phyloP scores from a whole-genome alignment of 345 rosid genomes.

The Carallia brachiata region DNA sequence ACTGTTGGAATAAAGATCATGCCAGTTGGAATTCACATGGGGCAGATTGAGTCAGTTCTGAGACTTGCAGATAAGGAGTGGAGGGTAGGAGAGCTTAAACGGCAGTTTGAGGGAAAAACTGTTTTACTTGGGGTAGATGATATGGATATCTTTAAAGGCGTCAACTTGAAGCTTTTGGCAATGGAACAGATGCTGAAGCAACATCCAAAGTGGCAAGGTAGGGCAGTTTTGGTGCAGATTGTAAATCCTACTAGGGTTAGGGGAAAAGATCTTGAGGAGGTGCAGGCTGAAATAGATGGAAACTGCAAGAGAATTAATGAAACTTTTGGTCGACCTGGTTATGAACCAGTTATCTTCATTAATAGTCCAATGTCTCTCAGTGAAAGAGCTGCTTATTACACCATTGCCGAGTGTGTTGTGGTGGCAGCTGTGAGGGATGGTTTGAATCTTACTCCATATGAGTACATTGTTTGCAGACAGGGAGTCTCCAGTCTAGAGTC shows the following conservation, averaged over 20 bases:
- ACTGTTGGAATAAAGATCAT: slow-evolving; percentile 77
- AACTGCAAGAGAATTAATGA: slow-evolving; percentile 68
- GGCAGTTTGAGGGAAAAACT: slow-evolving; percentile 66
- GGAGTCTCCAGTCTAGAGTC: slow-evolving; percentile 49
- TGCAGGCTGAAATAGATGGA: slow-evolving; percentile 53
- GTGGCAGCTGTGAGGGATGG: slow-evolving; percentile 87
- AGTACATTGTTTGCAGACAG: slow-evolving; percentile 66
- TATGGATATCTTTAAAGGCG: slow-evolving; percentile 81
- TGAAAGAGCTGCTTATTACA: slow-evolving; percentile 64
- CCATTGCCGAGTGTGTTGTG: slow-evolving; percentile 68
- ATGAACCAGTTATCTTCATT: slow-evolving; percentile 65
- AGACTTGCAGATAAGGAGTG: slow-evolving; percentile 65
- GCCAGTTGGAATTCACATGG: slow-evolving; percentile 86
- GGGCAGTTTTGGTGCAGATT: slow-evolving; percentile 71
- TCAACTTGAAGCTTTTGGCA: slow-evolving; percentile 67
- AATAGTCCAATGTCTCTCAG: slow-evolving; percentile 57
- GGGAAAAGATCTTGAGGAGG: slow-evolving; percentile 68
- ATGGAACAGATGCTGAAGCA: slow-evolving; percentile 75
- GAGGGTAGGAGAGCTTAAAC: slow-evolving; percentile 67
- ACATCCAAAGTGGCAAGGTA: slow-evolving; percentile 69
- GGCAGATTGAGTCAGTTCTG: slow-evolving; percentile 64
- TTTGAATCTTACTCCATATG: slow-evolving; percentile 77
- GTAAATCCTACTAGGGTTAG: slow-evolving; percentile 67
- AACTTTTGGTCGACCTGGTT: slow-evolving; percentile 55
- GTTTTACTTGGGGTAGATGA: slow-evolving; percentile 80